phyloP scores from a whole-genome alignment of 345 rosid species.

The Abelmoschus esculentus region DNA sequence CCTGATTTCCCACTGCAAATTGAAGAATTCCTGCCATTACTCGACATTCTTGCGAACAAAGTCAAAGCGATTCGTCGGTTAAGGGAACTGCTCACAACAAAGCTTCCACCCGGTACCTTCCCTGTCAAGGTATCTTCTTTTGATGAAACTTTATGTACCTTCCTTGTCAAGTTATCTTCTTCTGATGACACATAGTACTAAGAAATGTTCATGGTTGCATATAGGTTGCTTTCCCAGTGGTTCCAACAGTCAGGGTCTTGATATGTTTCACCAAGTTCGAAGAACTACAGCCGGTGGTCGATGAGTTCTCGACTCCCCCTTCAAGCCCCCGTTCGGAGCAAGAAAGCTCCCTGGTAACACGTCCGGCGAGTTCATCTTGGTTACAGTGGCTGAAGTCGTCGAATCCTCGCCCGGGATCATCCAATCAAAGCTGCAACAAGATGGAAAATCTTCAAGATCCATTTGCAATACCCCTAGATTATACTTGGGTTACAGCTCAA shows the following conservation, averaged over 20 bases:
- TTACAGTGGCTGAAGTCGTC: slow-evolving; percentile 91
- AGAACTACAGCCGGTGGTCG: slow-evolving; percentile 73
- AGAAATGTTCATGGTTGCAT: slow-evolving; percentile 12
- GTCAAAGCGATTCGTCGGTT: slow-evolving; percentile 96
- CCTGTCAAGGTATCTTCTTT: slow-evolving; percentile 71
- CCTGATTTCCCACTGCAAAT: slow-evolving; percentile 79
- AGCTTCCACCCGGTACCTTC: slow-evolving; percentile 87
- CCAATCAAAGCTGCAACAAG: slow-evolving; percentile 37
- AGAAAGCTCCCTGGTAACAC: slow-evolving; percentile 55
- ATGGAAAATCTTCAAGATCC: slow-evolving; percentile 65
- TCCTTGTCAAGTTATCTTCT: no score
- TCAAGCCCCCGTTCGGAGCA: slow-evolving; percentile 64
- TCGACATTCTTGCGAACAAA: slow-evolving; percentile 95
- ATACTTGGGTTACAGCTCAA: slow-evolving; percentile 73
- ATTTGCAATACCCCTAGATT: slow-evolving; percentile 64
- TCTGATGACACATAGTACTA: neutral
- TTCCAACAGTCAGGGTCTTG: slow-evolving; percentile 84
- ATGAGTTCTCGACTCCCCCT: slow-evolving; percentile 87
- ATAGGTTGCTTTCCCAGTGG: slow-evolving; percentile 96
- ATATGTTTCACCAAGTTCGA: slow-evolving; percentile 90
- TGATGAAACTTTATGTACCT: no score
- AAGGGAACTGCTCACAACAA: slow-evolving; percentile 89
- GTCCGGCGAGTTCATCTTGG: slow-evolving; percentile 63
- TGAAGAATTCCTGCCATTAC: slow-evolving; percentile 90
- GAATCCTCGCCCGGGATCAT: slow-evolving; percentile 45